Base-by-base conservation (phyloP, 805 yeast genomes). In the Candida wancherniae region DNA sequence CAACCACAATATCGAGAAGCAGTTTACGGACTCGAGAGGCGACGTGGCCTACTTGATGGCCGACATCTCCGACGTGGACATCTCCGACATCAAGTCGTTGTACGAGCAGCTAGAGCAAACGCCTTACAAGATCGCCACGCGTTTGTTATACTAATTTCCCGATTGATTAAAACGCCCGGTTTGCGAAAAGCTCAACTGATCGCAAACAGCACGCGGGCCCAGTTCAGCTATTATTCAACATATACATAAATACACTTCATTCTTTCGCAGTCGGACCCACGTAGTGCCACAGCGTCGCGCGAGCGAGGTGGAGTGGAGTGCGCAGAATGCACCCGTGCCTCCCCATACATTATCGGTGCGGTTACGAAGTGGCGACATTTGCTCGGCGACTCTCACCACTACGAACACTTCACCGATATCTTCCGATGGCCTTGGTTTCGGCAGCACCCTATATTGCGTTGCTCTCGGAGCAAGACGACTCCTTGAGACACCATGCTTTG, bases 31-130 rank as follows among this genome's bases (percentile, higher is more conserved):
- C 60, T 87, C 97, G 15, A 77, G 84, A 56, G 95, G 95, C 44
- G 94, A 85, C 37, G 81, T 92, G 53, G 98, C 98, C 37, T 92
- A 92, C 67, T 73, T 92, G 61, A 88, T 92, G 94, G 97, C 97
- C 22, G 98, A 92, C 64, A 85, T 92, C 51, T 75, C 92, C 23
- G 84, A 84, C 44, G 97, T 90, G 32, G 75, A 80, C 48, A 67
- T 70, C 39, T 76, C 77, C 43, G 96, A 87, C 55, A 86, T 92
- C 64, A 86, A 84, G 63, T 67, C 76, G 15, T 73, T 92, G 44
- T 80, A 88, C 60, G 84, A 84, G 53, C 82, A 83, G 58, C 75
- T 92, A 50, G 94, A 83, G 61, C 75, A 77, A 54, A 90, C 97
- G 27, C 87, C 90, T 24, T 86, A 80, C 74, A 86, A 84, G 63